Percentiles rank a stretch among this genome's conserved stretches.
Evolutionary conservation across 441 rosid species (phyloP).

Genomic region (Manihot esculenta): DNA sequence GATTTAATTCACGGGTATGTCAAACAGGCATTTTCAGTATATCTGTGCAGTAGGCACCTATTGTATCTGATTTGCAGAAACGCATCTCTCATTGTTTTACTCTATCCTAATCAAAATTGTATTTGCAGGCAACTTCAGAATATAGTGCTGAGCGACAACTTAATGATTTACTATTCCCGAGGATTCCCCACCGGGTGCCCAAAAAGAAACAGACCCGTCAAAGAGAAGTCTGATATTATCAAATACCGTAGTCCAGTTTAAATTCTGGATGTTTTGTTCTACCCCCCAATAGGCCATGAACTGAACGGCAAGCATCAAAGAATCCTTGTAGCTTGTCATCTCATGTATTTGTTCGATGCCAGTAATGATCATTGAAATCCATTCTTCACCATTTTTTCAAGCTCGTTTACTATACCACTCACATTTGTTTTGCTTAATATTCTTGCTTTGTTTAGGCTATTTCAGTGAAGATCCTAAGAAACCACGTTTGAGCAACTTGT

Average conservation of each 20-base stretch:
- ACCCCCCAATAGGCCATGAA: conserved; percentile 1
- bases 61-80: not conserved
- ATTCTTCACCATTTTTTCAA: conserved; percentile 22
- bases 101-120: not conserved
- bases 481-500: not conserved
- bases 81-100: not conserved
- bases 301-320: conserved; percentile 22
- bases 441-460: not conserved
- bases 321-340: conserved; percentile 9
- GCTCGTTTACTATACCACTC: not conserved
- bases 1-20: conserved; percentile 68
- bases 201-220: conserved; percentile 44
- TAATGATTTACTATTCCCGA: conserved; percentile 66
- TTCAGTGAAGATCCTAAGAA: not conserved
- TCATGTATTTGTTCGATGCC: conserved; percentile 18
- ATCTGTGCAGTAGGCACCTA: not conserved
- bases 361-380: conserved; percentile 12
- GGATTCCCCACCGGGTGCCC: conserved; percentile 34
- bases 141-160: conserved; percentile 74
- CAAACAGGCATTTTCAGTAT: not conserved
- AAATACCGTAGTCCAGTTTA: conserved; percentile 1
- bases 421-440: not conserved
- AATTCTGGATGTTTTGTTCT: conserved; percentile 23
- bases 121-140: conserved; percentile 81
- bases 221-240: conserved; percentile 35